A percentile compares a stretch with the other conserved stretches of the same genome.
Evolutionary conservation across 2,329 filamentous ascomycete genomes (phyloP).

Genomic region (Anthostomella pinea): DNA sequence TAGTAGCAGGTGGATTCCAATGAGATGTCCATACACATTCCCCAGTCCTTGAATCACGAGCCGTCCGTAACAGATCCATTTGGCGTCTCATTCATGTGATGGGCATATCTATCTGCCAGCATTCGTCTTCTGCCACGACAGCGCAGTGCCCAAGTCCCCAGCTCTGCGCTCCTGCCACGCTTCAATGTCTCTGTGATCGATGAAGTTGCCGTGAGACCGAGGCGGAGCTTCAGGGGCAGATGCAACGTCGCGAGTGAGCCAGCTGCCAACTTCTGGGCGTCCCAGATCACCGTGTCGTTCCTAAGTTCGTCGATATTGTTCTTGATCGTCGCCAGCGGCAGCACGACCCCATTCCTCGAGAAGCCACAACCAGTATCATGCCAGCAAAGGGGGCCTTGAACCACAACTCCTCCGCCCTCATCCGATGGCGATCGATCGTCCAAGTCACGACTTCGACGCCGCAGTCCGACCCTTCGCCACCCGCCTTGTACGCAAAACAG

Average conservation of each 20-base stretch:
- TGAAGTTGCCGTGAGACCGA: slow-evolving; percentile 45
- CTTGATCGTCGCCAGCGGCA: slow-evolving; percentile 48
- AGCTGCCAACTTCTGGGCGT: slow-evolving; percentile 36
- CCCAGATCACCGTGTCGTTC: slow-evolving; percentile 44
- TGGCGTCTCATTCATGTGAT: slow-evolving; percentile 4
- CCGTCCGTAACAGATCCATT: too few species aligned
- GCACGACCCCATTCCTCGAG: slow-evolving; percentile 45
- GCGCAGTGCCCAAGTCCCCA: slow-evolving; percentile 39
- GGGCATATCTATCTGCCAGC: slow-evolving; percentile 5
- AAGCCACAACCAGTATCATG: slow-evolving; percentile 51
- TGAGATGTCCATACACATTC: too few species aligned
- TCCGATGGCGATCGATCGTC: slow-evolving; percentile 42
- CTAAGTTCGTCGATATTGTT: slow-evolving; percentile 44
- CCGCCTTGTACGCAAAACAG: slow-evolving; percentile 49
- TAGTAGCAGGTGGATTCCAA: too few species aligned
- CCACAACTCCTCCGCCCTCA: slow-evolving; percentile 45
- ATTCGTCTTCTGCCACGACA: slow-evolving; percentile 38
- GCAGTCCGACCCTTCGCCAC: slow-evolving; percentile 41
- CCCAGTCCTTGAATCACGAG: too few species aligned
- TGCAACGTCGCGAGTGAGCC: slow-evolving; percentile 41
- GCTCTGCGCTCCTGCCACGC: slow-evolving; percentile 38
- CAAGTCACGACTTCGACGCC: slow-evolving; percentile 43
- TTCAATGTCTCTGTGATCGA: slow-evolving; percentile 41
- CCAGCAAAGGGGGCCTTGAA: slow-evolving; percentile 50
- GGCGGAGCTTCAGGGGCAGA: slow-evolving; percentile 38